Conservation (phyloP, 1,139 yeast species). For the Saccharomyces hybrid region DNA sequence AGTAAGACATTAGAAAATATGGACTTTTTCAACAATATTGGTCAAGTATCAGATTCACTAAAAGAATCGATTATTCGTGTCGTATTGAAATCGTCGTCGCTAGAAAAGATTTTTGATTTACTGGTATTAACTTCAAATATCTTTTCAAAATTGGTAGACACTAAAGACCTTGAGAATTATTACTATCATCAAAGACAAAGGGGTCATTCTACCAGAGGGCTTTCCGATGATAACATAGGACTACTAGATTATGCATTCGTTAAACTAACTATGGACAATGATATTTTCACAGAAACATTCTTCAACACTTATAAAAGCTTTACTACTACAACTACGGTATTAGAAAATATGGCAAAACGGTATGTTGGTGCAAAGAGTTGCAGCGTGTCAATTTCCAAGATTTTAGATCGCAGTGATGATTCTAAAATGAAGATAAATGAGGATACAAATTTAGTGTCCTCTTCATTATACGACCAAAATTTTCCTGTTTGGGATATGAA, state of each 20-base stretch:
- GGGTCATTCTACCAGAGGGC: slow-evolving; percentile 6
- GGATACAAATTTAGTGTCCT: neutral
- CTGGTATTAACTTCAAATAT: slow-evolving; percentile 54
- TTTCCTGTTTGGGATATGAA: slow-evolving; percentile 43
- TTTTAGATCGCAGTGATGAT: slow-evolving; percentile 12
- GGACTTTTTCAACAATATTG: slow-evolving; percentile 29
- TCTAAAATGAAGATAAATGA: slow-evolving; percentile 8
- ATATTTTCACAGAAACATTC: slow-evolving; percentile 51
- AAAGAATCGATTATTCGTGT: slow-evolving; percentile 35
- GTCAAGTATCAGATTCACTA: slow-evolving; percentile 22
- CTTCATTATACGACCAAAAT: slow-evolving; percentile 3
- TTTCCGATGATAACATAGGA: slow-evolving; percentile 16
- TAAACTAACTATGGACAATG: slow-evolving; percentile 49
- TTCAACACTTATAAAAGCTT: slow-evolving; percentile 60
- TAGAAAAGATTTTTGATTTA: slow-evolving; percentile 54
- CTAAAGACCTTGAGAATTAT: slow-evolving; percentile 37
- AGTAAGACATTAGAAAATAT: slow-evolving; percentile 31
- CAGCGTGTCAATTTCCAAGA: slow-evolving; percentile 40
- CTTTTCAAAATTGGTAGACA: slow-evolving; percentile 42
- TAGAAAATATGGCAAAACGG: slow-evolving; percentile 44
- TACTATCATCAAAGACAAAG: slow-evolving; percentile 25
- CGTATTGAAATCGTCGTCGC: slow-evolving; percentile 51
- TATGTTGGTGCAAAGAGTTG: slow-evolving; percentile 55
- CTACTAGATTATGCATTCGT: slow-evolving; percentile 35
- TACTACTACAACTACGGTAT: slow-evolving; percentile 44